A percentile compares a stretch with the other conserved stretches of the same genome.
Conservation (phyloP, 2,329 filamentous ascomycete genomes). For the Apiospora marii region DNA sequence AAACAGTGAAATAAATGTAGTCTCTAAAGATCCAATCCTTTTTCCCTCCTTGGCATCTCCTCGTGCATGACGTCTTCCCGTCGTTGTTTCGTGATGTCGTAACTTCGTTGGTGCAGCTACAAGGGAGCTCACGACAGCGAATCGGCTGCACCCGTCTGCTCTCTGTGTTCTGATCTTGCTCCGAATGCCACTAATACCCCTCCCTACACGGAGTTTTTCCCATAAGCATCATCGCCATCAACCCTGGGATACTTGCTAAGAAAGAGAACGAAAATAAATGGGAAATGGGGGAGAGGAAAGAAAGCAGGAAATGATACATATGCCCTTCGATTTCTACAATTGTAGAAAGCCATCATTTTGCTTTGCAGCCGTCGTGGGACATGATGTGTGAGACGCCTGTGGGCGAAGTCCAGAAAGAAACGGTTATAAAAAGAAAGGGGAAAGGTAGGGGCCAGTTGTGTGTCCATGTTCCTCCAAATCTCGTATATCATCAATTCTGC, state of each 20-base stretch:
- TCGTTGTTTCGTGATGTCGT: no score
- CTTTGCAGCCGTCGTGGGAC: no score
- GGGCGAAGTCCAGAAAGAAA: background rate
- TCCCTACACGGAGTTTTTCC: background rate
- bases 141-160: background rate
- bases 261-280: background rate
- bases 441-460: background rate
- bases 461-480: background rate
- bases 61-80: no score
- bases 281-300: background rate
- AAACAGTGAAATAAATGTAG: no score
- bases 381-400: background rate
- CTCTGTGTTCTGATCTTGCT: background rate
- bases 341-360: background rate
- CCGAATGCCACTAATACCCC: background rate
- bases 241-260: background rate
- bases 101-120: background rate
- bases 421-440: background rate
- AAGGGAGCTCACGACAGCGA: background rate
- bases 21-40: no score
- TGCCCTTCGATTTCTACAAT: background rate
- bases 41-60: no score
- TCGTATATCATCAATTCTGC: background rate
- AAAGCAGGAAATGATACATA: background rate
- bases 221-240: background rate